Conservation (phyloP, 2,329 filamentous ascomycete species). For the Botryotinia convoluta region DNA sequence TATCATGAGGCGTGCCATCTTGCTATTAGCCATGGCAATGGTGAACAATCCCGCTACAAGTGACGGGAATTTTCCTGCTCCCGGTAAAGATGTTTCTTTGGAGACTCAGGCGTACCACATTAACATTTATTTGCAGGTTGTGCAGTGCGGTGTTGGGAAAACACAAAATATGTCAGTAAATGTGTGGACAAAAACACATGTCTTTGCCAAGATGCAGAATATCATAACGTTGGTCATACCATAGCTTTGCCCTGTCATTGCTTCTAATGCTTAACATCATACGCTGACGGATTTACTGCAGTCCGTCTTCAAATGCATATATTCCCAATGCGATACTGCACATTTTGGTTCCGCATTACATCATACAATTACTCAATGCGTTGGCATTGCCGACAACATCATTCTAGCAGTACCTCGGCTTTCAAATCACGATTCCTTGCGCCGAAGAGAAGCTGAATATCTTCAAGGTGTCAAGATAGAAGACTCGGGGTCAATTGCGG, state of each 20-base stretch:
- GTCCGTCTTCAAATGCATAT: conserved; percentile 40
- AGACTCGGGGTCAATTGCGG: conserved; percentile 27
- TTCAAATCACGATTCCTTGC: conserved; percentile 35
- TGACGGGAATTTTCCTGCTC: conserved; percentile 22
- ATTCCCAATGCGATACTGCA: conserved; percentile 40
- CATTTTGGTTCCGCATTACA: conserved; percentile 40
- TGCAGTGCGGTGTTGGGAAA: conserved; percentile 40
- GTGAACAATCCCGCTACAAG: conserved; percentile 21
- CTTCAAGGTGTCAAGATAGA: conserved; percentile 27
- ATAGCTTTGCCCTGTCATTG: neutral
- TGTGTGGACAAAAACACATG: conserved; percentile 35
- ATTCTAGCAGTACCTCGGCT: conserved; percentile 29
- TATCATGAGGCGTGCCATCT: conserved; percentile 22
- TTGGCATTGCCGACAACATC: conserved; percentile 26
- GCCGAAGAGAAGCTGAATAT: conserved; percentile 35
- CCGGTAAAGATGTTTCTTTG: conserved; percentile 22
- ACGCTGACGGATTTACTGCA: conserved; percentile 23
- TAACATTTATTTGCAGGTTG: conserved; percentile 31
- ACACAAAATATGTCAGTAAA: conserved; percentile 39
- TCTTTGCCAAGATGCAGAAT: conserved; percentile 37
- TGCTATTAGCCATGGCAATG: conserved; percentile 23
- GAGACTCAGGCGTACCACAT: neutral
- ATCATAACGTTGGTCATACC: conserved; percentile 36
- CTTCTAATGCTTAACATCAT: neutral
- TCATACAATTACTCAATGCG: conserved; percentile 37